Evolutionary conservation across 495 filamentous ascomycete species (phyloP).

Genomic region (Aspergillus egyptiacus): DNA sequence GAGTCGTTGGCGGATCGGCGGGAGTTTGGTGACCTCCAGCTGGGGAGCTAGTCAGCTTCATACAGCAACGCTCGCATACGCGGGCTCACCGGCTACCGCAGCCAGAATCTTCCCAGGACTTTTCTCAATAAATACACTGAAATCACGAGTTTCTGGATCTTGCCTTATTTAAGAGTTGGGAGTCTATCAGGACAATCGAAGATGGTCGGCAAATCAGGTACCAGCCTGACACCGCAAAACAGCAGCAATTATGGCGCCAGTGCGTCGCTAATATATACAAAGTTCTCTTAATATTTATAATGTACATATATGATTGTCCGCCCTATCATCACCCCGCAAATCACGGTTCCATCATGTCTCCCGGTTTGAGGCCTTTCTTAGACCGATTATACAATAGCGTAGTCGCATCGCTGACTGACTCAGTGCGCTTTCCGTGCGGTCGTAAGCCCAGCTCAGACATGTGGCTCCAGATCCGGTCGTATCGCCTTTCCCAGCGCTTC

Average conservation of each 20-base stretch:
- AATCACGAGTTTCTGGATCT: too few species aligned
- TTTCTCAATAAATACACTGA: neutral
- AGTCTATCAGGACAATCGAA: too few species aligned
- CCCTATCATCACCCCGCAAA: neutral
- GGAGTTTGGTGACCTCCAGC: slow-evolving; percentile 1
- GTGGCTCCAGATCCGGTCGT: slow-evolving; percentile 67
- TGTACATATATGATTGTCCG: too few species aligned
- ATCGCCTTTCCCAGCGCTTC: slow-evolving; percentile 71
- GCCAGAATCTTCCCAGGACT: neutral
- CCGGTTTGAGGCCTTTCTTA: neutral
- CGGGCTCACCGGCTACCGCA: neutral
- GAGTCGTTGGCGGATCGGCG: slow-evolving; percentile 1
- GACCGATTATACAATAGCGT: slow-evolving; percentile 23
- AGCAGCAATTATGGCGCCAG: too few species aligned
- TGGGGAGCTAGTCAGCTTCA: neutral
- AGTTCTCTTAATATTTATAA: too few species aligned
- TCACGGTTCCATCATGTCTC: neutral
- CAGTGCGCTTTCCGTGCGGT: slow-evolving; percentile 25
- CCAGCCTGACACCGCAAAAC: too few species aligned
- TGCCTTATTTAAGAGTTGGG: too few species aligned
- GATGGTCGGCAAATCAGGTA: too few species aligned
- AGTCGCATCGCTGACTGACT: slow-evolving; percentile 22
- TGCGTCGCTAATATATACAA: too few species aligned
- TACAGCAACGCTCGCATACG: too few species aligned
- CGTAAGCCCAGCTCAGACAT: slow-evolving; percentile 69